A percentile compares a stretch with the other conserved stretches of the same genome.
Conservation (phyloP, 2,329 filamentous ascomycete species). For the Stagonosporopsis chrysanthemi region DNA sequence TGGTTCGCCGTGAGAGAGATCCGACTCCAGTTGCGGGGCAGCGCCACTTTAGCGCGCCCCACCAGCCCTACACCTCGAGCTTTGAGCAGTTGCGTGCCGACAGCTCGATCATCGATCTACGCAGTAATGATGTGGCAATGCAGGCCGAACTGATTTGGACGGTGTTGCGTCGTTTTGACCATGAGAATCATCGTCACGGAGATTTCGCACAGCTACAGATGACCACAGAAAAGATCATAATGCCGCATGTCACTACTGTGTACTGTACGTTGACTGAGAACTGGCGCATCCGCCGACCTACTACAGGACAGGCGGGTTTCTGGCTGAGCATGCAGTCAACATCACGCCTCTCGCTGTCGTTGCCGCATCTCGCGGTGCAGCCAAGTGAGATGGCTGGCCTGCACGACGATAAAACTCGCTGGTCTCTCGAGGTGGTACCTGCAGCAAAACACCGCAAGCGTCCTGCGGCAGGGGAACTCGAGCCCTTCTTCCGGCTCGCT, state of each 20-base stretch:
- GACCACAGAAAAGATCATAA: neutral
- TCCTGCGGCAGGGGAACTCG: slow-evolving; percentile 13
- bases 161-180: neutral
- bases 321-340: neutral
- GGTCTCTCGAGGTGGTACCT: slow-evolving; percentile 29
- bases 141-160: neutral
- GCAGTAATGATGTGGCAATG: neutral
- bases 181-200: neutral
- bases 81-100: slow-evolving; percentile 5
- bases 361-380: neutral
- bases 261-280: neutral
- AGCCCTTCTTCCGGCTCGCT: slow-evolving; percentile 16
- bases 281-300: slow-evolving; percentile 1
- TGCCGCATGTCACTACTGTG: neutral
- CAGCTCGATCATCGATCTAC: slow-evolving; percentile 2
- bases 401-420: slow-evolving; percentile 8
- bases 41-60: slow-evolving; percentile 9
- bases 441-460: slow-evolving; percentile 28
- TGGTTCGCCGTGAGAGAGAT: slow-evolving; percentile 8
- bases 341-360: too few species aligned
- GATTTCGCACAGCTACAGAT: neutral
- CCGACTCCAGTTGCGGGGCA: slow-evolving; percentile 14
- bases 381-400: slow-evolving; percentile 4
- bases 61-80: slow-evolving; percentile 22
- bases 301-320: neutral